A percentile compares a stretch with the other conserved stretches of the same genome.
Conservation (phyloP, 805 yeast species). For the Candida succiphila region DNA sequence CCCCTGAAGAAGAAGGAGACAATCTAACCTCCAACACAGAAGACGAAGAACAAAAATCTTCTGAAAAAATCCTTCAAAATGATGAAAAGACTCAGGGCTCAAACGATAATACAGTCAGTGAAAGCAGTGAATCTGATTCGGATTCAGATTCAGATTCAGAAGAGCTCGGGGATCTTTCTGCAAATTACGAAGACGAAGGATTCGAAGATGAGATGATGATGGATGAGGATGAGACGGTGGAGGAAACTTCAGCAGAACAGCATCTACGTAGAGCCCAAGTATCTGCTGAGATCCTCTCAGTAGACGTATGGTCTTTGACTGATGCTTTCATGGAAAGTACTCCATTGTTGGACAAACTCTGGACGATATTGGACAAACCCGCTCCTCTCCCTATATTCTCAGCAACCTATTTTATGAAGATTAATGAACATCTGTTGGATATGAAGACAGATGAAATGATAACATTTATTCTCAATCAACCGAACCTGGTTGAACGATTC, state of each 20-base stretch:
- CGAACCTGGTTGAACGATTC: constrained; percentile 67
- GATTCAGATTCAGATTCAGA: constrained; percentile 11
- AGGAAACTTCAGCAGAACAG: constrained; percentile 23
- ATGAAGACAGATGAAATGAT: constrained; percentile 77
- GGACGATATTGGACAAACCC: constrained; percentile 68
- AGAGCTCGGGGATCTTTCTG: constrained; percentile 5
- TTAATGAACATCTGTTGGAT: constrained; percentile 81
- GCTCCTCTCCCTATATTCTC: constrained; percentile 63
- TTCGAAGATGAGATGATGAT: constrained; percentile 7
- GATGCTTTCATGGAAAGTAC: constrained; percentile 78
- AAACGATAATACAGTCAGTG: constrained; percentile 1
- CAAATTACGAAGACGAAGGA: constrained; percentile 15
- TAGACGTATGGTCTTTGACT: constrained; percentile 90
- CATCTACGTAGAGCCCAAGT: constrained; percentile 42
- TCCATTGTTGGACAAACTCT: constrained; percentile 54
- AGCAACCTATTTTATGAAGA: constrained; percentile 85
- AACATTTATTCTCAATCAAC: constrained; percentile 60
- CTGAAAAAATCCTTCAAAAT: constrained; percentile 3
- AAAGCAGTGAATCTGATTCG: constrained; percentile 10
- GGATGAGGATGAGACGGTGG: constrained; percentile 17
- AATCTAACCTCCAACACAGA: constrained; percentile 11
- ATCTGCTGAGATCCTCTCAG: constrained; percentile 82
- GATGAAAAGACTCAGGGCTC: constrained; percentile 4
- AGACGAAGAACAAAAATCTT: constrained; percentile 10
- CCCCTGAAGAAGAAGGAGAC: constrained; percentile 9